Conservation (phyloP, 148 eudicot genomes). For the Cornus controversa region DNA sequence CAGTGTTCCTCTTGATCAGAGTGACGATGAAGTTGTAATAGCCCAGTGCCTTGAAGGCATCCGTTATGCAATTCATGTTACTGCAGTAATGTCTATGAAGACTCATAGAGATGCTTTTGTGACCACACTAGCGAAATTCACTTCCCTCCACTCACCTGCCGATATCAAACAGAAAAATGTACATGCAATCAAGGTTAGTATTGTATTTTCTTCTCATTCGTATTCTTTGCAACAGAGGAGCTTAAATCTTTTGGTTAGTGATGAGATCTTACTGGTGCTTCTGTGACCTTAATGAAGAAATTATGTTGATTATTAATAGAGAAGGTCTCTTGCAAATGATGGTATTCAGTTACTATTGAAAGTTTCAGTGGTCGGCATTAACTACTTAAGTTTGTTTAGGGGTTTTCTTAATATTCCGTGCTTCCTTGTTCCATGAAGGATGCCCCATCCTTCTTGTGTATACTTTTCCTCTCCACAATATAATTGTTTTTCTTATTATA, state of each 20-base stretch:
- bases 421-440: too few relatives aligned
- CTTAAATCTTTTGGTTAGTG: background rate
- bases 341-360: background rate
- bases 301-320: background rate
- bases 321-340: background rate
- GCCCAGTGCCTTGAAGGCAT: constrained; percentile 92
- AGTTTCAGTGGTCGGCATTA: too few relatives aligned
- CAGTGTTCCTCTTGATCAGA: constrained; percentile 98
- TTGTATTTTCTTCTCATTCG: constrained; percentile 13
- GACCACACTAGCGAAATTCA: constrained; percentile 84
- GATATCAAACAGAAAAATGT: constrained; percentile 95
- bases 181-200: constrained; percentile 88
- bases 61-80: constrained; percentile 89
- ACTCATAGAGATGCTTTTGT: constrained; percentile 95
- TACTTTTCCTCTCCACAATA: too few relatives aligned
- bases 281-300: background rate
- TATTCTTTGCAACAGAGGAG: background rate
- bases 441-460: too few relatives aligned
- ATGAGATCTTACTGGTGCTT: background rate
- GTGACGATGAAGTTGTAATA: constrained; percentile 78
- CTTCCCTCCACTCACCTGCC: constrained; percentile 87
- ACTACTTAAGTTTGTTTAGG: too few relatives aligned
- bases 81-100: constrained; percentile 98
- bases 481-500: too few relatives aligned
- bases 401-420: too few relatives aligned